Percentiles rank a stretch among this genome's conserved stretches.
Conservation (phyloP, 2,329 filamentous ascomycete genomes). For the Cladobotryum protrusum region DNA sequence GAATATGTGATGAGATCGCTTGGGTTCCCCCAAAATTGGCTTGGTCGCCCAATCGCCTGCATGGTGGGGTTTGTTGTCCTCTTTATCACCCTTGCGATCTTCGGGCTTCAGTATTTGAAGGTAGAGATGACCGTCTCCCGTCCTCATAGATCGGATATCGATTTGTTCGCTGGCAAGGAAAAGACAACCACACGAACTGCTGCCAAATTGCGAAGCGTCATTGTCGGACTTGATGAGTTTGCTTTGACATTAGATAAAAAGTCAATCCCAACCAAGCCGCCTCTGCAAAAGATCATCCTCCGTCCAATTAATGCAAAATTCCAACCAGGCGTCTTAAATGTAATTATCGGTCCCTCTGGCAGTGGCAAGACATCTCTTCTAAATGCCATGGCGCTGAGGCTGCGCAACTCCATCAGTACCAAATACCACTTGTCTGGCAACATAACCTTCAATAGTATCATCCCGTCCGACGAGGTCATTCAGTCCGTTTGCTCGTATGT, state of each 20-base stretch:
- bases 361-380: conserved; percentile 70
- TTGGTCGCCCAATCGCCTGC: conserved; percentile 58
- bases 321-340: conserved; percentile 60
- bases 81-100: conserved; percentile 54
- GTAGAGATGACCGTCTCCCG: conserved; percentile 65
- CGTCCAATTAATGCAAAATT: conserved; percentile 62
- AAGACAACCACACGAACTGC: conserved; percentile 53
- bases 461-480: conserved; percentile 61
- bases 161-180: conserved; percentile 64
- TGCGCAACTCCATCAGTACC: conserved; percentile 56
- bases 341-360: conserved; percentile 76
- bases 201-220: conserved; percentile 51
- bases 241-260: conserved; percentile 59
- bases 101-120: conserved; percentile 58
- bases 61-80: conserved; percentile 56
- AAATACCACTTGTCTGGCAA: conserved; percentile 56
- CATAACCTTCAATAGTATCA: conserved; percentile 63
- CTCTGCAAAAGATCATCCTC: conserved; percentile 54
- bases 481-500: conserved; percentile 70
- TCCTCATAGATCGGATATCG: conserved; percentile 51
- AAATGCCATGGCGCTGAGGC: conserved; percentile 65
- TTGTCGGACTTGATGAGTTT: conserved; percentile 59
- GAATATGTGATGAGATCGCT: conserved; percentile 62
- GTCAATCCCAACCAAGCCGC: conserved; percentile 42
- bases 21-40: conserved; percentile 62